phyloP scores from a whole-genome alignment of 192 early-diverging fungal species.

The Entomortierella lignicola region DNA sequence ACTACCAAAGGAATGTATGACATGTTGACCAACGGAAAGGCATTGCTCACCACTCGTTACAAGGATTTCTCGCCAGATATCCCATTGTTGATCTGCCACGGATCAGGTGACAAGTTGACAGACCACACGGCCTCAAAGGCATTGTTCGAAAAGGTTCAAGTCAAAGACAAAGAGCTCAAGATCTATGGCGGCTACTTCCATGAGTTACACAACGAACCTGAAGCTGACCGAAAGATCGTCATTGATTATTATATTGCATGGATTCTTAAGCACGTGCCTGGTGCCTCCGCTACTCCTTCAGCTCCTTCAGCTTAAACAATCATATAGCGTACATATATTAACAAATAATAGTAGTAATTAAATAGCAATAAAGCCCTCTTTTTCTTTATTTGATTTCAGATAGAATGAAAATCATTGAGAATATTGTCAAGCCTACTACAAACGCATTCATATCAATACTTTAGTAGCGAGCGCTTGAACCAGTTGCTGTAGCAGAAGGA shows the following conservation, averaged over 20 bases:
- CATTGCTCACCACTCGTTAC: constrained; percentile 40
- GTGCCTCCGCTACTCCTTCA: neutral
- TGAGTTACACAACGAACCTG: constrained; percentile 56
- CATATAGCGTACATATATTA: too few species aligned
- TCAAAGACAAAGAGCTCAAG: constrained; percentile 56
- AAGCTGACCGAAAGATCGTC: constrained; percentile 50
- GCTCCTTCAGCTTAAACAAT: neutral
- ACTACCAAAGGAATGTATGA: constrained; percentile 58
- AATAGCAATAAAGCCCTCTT: too few species aligned
- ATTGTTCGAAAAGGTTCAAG: constrained; percentile 54
- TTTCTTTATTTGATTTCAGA: too few species aligned
- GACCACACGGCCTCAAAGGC: constrained; percentile 36
- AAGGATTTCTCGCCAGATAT: constrained; percentile 49
- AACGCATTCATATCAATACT: too few species aligned
- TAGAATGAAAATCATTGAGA: too few species aligned
- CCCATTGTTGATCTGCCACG: constrained; percentile 67
- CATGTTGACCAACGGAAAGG: constrained; percentile 64
- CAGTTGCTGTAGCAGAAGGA: constrained; percentile 27
- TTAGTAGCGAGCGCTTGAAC: constrained; percentile 26
- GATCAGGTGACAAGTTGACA: constrained; percentile 62
- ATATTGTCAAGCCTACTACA: too few species aligned
- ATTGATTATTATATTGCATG: constrained; percentile 55
- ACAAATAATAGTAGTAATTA: too few species aligned
- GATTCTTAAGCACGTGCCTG: constrained; percentile 43
- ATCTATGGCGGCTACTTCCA: constrained; percentile 24